phyloP scores from a whole-genome alignment of 306 rosid genomes.

The Pachyrhizus erosus region DNA sequence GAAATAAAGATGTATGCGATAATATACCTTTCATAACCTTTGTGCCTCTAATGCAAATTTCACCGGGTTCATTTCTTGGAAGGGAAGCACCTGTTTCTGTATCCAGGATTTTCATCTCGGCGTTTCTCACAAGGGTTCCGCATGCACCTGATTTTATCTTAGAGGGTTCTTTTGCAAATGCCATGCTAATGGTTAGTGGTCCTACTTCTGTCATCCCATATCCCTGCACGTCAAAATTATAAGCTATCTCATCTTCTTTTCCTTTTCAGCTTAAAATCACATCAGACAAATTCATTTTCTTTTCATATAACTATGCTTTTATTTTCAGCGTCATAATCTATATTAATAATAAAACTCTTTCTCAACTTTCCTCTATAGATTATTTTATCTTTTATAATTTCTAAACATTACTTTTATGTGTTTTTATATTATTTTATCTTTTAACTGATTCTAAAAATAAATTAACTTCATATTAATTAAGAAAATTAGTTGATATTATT shows the following conservation, averaged over 20 bases:
- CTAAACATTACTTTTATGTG: too few species aligned
- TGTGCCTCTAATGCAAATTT: slow-evolving; percentile 79
- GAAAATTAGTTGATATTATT: too few species aligned
- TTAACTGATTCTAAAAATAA: too few species aligned
- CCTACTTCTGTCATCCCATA: slow-evolving; percentile 96
- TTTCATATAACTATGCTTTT: too few species aligned
- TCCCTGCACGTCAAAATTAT: slow-evolving; percentile 53
- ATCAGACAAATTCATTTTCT: background rate
- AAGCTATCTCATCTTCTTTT: background rate
- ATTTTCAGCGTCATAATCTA: too few species aligned
- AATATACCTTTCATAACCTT: slow-evolving; percentile 86
- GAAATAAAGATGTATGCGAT: background rate
- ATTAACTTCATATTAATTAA: too few species aligned
- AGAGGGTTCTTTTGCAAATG: slow-evolving; percentile 73
- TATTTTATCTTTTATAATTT: too few species aligned
- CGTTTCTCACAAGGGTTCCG: slow-evolving; percentile 75
- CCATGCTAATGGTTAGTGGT: slow-evolving; percentile 64
- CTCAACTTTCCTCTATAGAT: too few species aligned
- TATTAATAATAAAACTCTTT: too few species aligned
- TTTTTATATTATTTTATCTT: too few species aligned
- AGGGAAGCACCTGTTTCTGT: slow-evolving; percentile 66
- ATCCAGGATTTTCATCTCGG: slow-evolving; percentile 77
- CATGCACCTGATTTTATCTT: slow-evolving; percentile 76
- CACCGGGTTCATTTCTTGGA: slow-evolving; percentile 72
- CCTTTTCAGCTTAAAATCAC: background rate